These are phyloP conservation scores for Didymella segeticola DNA, from an alignment of 2,329 filamentous ascomycete genomes.

Conservation along the genomic window DNA sequence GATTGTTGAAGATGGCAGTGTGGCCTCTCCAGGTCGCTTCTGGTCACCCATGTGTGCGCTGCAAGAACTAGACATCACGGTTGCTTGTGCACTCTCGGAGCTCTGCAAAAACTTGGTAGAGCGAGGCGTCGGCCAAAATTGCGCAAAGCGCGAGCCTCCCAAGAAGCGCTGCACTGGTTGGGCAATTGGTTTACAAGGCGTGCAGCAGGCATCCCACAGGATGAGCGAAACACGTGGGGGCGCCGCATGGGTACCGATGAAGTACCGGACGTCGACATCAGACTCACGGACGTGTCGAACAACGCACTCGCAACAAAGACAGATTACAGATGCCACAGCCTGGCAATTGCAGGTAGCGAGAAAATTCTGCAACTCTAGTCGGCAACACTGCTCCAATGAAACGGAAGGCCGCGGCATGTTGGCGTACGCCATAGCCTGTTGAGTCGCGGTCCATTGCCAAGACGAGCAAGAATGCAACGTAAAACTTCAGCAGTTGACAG, in stretches of 20 bases:
- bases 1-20: no score
- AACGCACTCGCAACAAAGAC: not conserved
- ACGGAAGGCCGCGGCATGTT: slow-evolving; percentile 21
- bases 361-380: slow-evolving; percentile 13
- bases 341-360: slow-evolving; percentile 2
- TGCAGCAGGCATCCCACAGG: slow-evolving; percentile 19
- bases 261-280: slow-evolving; percentile 1
- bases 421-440: not conserved
- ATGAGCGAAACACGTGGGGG: slow-evolving; percentile 33
- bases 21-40: slow-evolving; percentile 6
- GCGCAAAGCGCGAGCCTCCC: slow-evolving; percentile 9
- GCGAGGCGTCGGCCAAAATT: slow-evolving; percentile 13
- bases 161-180: slow-evolving; percentile 13
- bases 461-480: slow-evolving; percentile 24
- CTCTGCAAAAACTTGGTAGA: slow-evolving; percentile 2
- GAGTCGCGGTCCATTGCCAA: slow-evolving; percentile 22
- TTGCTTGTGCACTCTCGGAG: slow-evolving; percentile 10
- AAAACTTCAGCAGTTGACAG: slow-evolving; percentile 15
- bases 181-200: slow-evolving; percentile 8
- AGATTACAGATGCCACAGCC: not conserved
- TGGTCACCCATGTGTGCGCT: not conserved
- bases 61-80: slow-evolving; percentile 7
- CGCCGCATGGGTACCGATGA: slow-evolving; percentile 11
- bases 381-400: not conserved
- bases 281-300: not conserved